These are phyloP conservation scores for Gossypium stocksii DNA, from an alignment of 345 rosid species.

Conservation along the genomic window DNA sequence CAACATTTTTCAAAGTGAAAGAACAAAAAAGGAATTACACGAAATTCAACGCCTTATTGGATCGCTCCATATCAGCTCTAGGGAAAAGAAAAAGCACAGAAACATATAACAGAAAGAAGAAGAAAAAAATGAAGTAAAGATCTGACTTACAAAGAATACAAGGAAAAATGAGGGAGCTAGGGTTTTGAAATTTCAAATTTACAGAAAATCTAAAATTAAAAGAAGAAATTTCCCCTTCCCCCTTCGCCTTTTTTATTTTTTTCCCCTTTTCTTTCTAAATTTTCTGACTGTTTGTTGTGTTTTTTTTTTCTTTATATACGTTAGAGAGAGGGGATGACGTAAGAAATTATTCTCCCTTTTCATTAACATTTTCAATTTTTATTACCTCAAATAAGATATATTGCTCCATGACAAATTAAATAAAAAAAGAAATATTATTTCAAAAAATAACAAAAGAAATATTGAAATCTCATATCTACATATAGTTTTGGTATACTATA, in stretches of 20 bases:
- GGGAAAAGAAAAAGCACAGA: conserved; percentile 11
- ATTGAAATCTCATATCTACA: too few species aligned
- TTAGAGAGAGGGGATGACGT: not conserved
- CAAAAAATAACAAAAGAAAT: too few species aligned
- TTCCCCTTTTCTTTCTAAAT: not conserved
- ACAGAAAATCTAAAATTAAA: not conserved
- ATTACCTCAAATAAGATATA: too few species aligned
- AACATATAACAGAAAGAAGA: not conserved
- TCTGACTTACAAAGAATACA: not conserved
- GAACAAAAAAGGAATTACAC: not conserved
- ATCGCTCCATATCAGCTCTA: conserved; percentile 13
- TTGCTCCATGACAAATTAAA: too few species aligned
- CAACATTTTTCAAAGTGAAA: not conserved
- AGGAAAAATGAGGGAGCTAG: conserved; percentile 5
- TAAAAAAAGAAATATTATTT: too few species aligned
- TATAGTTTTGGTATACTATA: too few species aligned
- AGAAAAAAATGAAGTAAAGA: not conserved
- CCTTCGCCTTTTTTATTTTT: not conserved
- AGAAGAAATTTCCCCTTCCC: not conserved
- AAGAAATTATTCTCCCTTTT: not conserved
- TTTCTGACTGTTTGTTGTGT: not conserved
- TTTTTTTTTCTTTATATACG: not conserved
- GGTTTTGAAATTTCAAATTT: conserved; percentile 1
- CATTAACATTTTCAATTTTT: too few species aligned
- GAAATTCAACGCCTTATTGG: conserved; percentile 13